Evolutionary conservation across 805 yeast species (phyloP), one percentile per base, ranked within the genome.

Genomic region (Clavispora phyllophila): DNA sequence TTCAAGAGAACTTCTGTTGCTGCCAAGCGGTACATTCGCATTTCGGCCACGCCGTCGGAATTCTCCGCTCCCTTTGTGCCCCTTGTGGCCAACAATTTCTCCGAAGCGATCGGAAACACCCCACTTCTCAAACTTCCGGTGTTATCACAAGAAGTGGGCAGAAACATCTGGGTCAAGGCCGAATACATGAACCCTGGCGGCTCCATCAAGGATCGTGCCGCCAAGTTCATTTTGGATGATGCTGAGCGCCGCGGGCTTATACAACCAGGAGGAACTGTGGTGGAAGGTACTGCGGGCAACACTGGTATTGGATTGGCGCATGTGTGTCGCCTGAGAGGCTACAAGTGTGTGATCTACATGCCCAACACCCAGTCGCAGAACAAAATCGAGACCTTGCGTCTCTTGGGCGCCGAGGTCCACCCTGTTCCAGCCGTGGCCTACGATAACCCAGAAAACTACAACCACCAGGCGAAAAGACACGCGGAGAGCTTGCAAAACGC

Each of bases 121-220:
- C 96, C 97, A 20, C 68, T 90, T 51, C 68, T 90, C 50, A 75
- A 75, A 49, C 70, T 86, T 37, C 75, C 78, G 51, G 65, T 63
- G 27, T 63, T 86, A 19, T 77, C 85, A 29, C 65, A 73, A 18
- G 75, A 76, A 51, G 61, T 79, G 3, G 87, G 87, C 5, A 71
- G 90, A 53, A 82, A 86, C 53, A 78, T 90, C 48, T 89, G 80
- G 59, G 97, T 87, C 32, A 90, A 90, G 61, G 96, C 95, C 5
- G 96, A 88, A 64, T 85, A 81, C 68, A 84, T 84, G 83, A 88
- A 88, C 63, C 96, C 96, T 2, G 96, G 96, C 38, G 96, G 96
- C 0, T 83, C 93, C 9, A 90, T 88, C 43, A 88, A 88, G 58
- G 96, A 88, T 61, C 75, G 96, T 45, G 96, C 96, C 13, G 96